Base-by-base conservation (phyloP, 495 filamentous ascomycete species). In the Tuber borchii region DNA sequence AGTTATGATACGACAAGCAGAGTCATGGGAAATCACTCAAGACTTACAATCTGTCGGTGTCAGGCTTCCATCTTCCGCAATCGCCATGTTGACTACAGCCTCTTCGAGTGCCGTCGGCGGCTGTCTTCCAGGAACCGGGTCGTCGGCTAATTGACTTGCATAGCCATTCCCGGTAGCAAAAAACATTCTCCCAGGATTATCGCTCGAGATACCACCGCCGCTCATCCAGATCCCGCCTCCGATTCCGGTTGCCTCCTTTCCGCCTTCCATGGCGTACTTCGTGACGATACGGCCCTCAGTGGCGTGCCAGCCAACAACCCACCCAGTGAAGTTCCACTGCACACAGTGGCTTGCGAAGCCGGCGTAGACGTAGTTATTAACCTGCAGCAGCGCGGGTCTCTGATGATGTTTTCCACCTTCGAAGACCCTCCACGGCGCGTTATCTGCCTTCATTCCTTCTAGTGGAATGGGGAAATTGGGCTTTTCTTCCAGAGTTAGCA, bases 271-370 rank as follows among this genome's bases (percentile, higher is more conserved):
- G 5, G 86, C 84, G 69, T 83, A 77, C 51, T 81, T 82, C 4
- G 85, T 84, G 12, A 88, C 80, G 40, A 83, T 74, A 19, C 79
- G 79, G 16, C 85, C 87, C 51, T 82, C 84, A 0, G 81, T 85
- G 69, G 85, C 86, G 75, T 87, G 79, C 82, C 84, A 87, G 19
- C 86, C 85, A 26, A 86, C 84, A 37, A 87, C 78, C 79, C 84
- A 86, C 40, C 86, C 86, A 4, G 86, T 87, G 68, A 85, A 86
- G 73, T 87, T 87, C 78, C 82, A 87, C 71, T 86, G 83, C 56
- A 86, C 85, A 51, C 86, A 87, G 76, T 87, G 86, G 40, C 83
- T 85, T 6, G 84, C 86, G 72, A 86, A 87, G 6, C 85, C 86
- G 16, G 84, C 85, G 71, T 86, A 85, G 12, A 87, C 78, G 65